Evolutionary conservation across 305 asterid genomes (phyloP).

Genomic region (Rubia tinctorum): DNA sequence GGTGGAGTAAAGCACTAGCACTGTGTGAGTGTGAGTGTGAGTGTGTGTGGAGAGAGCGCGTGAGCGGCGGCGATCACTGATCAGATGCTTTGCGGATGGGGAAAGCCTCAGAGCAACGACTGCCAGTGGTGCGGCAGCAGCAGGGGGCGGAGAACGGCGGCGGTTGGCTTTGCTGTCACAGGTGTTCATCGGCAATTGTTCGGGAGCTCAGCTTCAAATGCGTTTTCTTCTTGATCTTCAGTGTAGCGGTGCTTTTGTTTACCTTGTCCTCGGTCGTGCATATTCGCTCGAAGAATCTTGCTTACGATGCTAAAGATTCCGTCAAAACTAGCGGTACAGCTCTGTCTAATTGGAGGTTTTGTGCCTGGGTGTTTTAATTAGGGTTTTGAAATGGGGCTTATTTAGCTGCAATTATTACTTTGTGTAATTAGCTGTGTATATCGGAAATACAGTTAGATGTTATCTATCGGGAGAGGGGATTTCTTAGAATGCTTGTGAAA

Average conservation of each 20-base stretch:
- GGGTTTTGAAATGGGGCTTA: background rate
- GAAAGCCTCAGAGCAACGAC: slow-evolving; percentile 50
- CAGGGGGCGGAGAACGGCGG: slow-evolving; percentile 9
- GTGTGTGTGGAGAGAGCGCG: background rate
- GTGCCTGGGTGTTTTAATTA: background rate
- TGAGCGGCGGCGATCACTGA: slow-evolving; percentile 7
- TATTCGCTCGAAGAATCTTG: slow-evolving; percentile 22
- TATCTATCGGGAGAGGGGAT: too few species aligned
- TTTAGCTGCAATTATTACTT: too few species aligned
- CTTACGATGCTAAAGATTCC: slow-evolving; percentile 55
- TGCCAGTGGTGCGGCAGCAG: slow-evolving; percentile 54
- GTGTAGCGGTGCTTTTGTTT: slow-evolving; percentile 48
- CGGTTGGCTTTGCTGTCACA: slow-evolving; percentile 37
- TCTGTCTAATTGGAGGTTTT: background rate
- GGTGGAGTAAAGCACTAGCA: slow-evolving; percentile 1
- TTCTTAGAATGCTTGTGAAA: too few species aligned
- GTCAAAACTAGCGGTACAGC: slow-evolving; percentile 54
- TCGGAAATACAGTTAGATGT: too few species aligned
- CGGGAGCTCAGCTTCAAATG: slow-evolving; percentile 50
- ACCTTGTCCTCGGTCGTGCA: slow-evolving; percentile 58
- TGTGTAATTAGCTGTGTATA: too few species aligned
- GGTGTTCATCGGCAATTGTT: slow-evolving; percentile 39
- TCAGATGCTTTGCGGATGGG: slow-evolving; percentile 93
- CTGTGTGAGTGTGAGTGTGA: background rate
- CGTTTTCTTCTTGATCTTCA: slow-evolving; percentile 42